Percentiles rank a stretch among this genome's conserved stretches.
These are phyloP conservation scores for Byssothecium circinans DNA, from an alignment of 2,329 filamentous ascomycete species.

Conservation along the genomic window DNA sequence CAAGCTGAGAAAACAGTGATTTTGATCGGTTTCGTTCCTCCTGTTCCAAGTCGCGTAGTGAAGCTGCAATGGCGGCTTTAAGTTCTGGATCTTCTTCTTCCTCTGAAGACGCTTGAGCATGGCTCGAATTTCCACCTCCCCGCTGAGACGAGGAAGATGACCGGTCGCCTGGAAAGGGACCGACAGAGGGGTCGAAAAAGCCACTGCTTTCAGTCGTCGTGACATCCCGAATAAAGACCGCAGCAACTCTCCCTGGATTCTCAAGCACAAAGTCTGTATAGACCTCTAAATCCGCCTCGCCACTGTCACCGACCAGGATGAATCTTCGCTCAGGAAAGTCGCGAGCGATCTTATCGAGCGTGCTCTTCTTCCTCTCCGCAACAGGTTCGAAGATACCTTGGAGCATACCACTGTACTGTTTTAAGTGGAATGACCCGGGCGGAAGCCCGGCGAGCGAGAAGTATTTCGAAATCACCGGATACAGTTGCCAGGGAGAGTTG, in stretches of 20 bases:
- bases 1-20: conserved; percentile 36
- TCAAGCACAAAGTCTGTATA: conserved; percentile 90
- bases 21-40: conserved; percentile 39
- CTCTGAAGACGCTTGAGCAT: conserved; percentile 23
- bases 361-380: conserved; percentile 88
- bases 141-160: conserved; percentile 29
- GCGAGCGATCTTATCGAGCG: conserved; percentile 77
- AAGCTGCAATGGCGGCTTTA: conserved; percentile 52
- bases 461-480: conserved; percentile 82
- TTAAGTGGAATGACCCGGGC: conserved; percentile 87
- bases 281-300: conserved; percentile 94
- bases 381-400: conserved; percentile 98
- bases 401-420: conserved; percentile 95
- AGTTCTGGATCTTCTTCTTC: conserved; percentile 53
- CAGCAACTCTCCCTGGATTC: conserved; percentile 80
- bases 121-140: conserved; percentile 13
- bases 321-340: conserved; percentile 92
- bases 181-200: conserved; percentile 73
- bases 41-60: conserved; percentile 50
- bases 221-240: conserved; percentile 92
- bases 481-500: conserved; percentile 99
- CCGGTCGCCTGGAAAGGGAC: conserved; percentile 37
- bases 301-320: conserved; percentile 90
- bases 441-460: conserved; percentile 81
- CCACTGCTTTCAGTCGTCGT: conserved; percentile 73